Conservation (phyloP, 305 asterid genomes). For the Ajuga reptans region DNA sequence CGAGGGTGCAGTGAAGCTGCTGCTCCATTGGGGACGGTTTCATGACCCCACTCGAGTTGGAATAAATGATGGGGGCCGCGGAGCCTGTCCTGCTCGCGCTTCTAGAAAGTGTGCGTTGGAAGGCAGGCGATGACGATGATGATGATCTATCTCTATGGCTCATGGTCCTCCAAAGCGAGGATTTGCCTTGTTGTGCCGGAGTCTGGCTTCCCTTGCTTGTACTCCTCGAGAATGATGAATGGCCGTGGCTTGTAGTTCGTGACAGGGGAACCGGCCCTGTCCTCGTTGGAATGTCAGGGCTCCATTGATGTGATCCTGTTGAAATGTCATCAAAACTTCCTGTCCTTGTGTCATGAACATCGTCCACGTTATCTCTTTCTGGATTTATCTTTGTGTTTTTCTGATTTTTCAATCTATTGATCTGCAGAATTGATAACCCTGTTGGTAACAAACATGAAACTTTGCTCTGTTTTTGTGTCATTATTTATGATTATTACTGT, state of each 20-base stretch:
- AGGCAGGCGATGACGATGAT: background rate
- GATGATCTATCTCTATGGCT: constrained; percentile 29
- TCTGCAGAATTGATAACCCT: constrained; percentile 17
- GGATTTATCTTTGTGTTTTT: background rate
- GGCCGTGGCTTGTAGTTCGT: constrained; percentile 1
- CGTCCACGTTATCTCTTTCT: constrained; percentile 2
- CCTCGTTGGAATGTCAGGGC: constrained; percentile 25
- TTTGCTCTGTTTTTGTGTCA: background rate
- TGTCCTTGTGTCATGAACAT: constrained; percentile 7
- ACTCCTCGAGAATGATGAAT: constrained; percentile 16
- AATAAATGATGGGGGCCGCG: constrained; percentile 43
- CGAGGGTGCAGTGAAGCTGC: constrained; percentile 66
- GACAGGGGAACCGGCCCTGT: constrained; percentile 18
- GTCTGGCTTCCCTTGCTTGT: constrained; percentile 21
- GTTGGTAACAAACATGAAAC: background rate
- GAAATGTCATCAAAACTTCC: constrained; percentile 15
- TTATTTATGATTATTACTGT: too few relatives aligned
- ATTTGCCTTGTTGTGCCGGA: constrained; percentile 10
- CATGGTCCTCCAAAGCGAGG: constrained; percentile 25
- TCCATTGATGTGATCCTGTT: constrained; percentile 27
- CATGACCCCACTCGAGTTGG: constrained; percentile 47
- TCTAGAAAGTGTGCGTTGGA: constrained; percentile 27
- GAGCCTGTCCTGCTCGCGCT: constrained; percentile 34
- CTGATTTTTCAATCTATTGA: background rate
- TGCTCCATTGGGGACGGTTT: constrained; percentile 48